These are phyloP conservation scores for Tetrapyrgos nigripes DNA, from an alignment of 1,284 basidiomycete genomes.

Conservation along the genomic window DNA sequence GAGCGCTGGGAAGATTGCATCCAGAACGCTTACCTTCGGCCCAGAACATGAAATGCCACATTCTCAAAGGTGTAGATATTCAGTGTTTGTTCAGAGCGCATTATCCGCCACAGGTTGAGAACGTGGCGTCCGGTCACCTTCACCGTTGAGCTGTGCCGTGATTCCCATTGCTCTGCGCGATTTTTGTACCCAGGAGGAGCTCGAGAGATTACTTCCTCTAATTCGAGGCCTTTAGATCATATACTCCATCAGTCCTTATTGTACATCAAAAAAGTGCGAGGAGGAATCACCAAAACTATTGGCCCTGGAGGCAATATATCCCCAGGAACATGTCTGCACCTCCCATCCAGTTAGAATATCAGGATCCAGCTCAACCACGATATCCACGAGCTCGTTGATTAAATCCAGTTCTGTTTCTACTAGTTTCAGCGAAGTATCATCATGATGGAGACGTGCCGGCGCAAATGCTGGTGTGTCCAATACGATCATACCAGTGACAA, in stretches of 20 bases:
- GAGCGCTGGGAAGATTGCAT: background rate
- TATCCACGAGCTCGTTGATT: constrained; percentile 81
- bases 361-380: constrained; percentile 83
- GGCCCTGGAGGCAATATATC: constrained; percentile 83
- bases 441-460: constrained; percentile 47
- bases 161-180: constrained; percentile 74
- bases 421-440: constrained; percentile 57
- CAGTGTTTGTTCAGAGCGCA: constrained; percentile 85
- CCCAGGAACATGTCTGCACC: constrained; percentile 89
- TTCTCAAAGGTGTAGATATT: constrained; percentile 92
- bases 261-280: constrained; percentile 3
- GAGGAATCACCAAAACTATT: constrained; percentile 59
- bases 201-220: constrained; percentile 73
- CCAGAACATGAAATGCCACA: constrained; percentile 82
- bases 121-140: constrained; percentile 90
- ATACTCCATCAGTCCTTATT: constrained; percentile 9
- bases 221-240: constrained; percentile 63
- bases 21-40: constrained; percentile 60
- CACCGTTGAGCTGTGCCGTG: constrained; percentile 82
- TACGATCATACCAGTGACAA: constrained; percentile 67
- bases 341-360: constrained; percentile 96
- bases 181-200: constrained; percentile 54
- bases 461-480: constrained; percentile 50
- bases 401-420: constrained; percentile 84
- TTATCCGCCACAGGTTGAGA: constrained; percentile 92